Conservation (phyloP, 345 rosid genomes). For the Acer campestre region DNA sequence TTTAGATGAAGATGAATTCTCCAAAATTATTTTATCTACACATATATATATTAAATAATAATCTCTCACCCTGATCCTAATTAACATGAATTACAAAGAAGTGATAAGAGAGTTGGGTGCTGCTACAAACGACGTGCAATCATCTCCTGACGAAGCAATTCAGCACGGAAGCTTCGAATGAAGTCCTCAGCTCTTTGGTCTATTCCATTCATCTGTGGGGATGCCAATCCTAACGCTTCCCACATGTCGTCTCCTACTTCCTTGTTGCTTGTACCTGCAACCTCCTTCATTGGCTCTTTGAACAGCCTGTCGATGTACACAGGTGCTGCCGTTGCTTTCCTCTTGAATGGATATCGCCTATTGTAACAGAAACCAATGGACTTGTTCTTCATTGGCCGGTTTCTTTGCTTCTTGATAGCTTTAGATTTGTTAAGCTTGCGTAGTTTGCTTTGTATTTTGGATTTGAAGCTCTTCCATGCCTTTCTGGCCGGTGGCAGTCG, state of each 20-base stretch:
- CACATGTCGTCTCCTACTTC: constrained; percentile 42
- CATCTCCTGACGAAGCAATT: constrained; percentile 51
- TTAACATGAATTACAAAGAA: neutral
- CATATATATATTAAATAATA: neutral
- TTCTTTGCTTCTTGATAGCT: constrained; percentile 32
- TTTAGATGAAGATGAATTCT: too few relatives aligned
- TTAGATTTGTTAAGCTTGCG: constrained; percentile 45
- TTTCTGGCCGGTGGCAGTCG: constrained; percentile 60
- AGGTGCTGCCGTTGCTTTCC: constrained; percentile 41
- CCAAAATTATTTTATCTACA: neutral
- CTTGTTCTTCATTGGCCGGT: too few relatives aligned
- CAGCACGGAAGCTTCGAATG: constrained; percentile 59
- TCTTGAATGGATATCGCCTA: constrained; percentile 31
- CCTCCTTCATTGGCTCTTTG: constrained; percentile 21
- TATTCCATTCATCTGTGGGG: constrained; percentile 56
- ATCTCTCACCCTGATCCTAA: neutral
- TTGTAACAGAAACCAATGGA: neutral
- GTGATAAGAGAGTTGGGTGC: too few relatives aligned
- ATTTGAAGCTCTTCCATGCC: constrained; percentile 72
- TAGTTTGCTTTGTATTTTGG: constrained; percentile 51
- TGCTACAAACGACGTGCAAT: constrained; percentile 40
- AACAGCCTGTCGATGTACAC: constrained; percentile 64
- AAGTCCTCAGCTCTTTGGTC: constrained; percentile 82
- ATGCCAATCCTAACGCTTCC: constrained; percentile 47
- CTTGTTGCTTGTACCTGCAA: constrained; percentile 16